A percentile compares a stretch with the other conserved stretches of the same genome.
Conservation (phyloP, 441 rosid species). For the Biscutella auriculata region DNA sequence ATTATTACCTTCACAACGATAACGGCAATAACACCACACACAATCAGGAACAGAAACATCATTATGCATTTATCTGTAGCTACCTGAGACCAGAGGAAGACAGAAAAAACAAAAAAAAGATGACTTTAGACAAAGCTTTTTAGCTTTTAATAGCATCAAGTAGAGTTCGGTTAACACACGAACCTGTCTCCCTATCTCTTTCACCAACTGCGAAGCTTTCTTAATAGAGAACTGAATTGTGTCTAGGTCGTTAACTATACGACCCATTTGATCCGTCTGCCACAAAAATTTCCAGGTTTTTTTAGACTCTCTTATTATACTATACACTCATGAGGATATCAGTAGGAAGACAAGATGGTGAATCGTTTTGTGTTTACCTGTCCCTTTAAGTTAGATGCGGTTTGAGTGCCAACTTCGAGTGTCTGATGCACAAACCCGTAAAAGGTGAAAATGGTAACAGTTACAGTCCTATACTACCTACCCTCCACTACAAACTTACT, state of each 20-base stretch:
- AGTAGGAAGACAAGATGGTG: too few species aligned
- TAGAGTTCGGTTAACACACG: too few species aligned
- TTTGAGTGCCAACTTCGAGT: conserved; percentile 98
- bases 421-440: not conserved
- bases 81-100: too few species aligned
- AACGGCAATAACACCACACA: conserved; percentile 85
- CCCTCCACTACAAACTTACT: not conserved
- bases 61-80: conserved; percentile 99
- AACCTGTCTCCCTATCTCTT: conserved; percentile 99
- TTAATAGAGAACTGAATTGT: conserved; percentile 92
- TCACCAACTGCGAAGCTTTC: conserved; percentile 95
- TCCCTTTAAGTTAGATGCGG: conserved; percentile 81
- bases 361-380: too few species aligned
- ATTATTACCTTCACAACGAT: conserved; percentile 96
- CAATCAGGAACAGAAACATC: conserved; percentile 84
- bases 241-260: conserved; percentile 90
- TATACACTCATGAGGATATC: too few species aligned
- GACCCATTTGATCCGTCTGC: conserved; percentile 99
- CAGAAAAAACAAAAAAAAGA: too few species aligned
- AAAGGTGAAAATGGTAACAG: not conserved
- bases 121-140: too few species aligned
- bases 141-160: too few species aligned
- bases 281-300: too few species aligned
- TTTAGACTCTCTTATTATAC: too few species aligned
- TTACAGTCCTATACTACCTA: not conserved